Conservation (phyloP, 2,329 filamentous ascomycete species). For the Ophiostoma quercus region DNA sequence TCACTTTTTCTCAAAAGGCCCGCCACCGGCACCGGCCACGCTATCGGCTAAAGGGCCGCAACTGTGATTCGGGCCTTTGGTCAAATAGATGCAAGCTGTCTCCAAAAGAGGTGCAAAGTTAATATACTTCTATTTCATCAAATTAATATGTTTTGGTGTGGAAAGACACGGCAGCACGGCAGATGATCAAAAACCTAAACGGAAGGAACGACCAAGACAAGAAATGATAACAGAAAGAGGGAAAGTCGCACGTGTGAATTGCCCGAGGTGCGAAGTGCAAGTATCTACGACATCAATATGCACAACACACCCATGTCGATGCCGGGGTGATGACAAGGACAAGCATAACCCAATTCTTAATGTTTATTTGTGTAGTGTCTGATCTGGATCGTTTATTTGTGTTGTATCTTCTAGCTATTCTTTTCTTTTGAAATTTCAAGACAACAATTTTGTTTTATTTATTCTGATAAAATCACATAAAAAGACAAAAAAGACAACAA, state of each 20-base stretch:
- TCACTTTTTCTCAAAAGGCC: background rate
- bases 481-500: too few species aligned
- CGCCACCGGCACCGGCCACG: conserved; percentile 7
- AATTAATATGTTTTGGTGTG: background rate
- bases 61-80: background rate
- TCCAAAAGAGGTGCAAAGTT: background rate
- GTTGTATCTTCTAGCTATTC: background rate
- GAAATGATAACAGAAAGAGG: background rate
- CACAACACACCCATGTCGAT: background rate
- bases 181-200: background rate
- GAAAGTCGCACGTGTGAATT: background rate
- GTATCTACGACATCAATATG: background rate
- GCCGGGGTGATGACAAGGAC: background rate
- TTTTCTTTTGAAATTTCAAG: background rate
- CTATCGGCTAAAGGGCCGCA: conserved; percentile 7
- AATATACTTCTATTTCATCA: background rate
- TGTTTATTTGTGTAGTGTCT: background rate
- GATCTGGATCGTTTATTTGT: too few species aligned
- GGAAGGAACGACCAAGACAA: conserved; percentile 7
- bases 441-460: background rate
- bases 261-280: background rate
- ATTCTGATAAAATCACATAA: background rate
- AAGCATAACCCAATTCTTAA: background rate
- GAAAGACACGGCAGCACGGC: background rate
- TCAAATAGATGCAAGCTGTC: background rate